These are phyloP conservation scores for Phialophora chinensis DNA, from an alignment of 2,329 filamentous ascomycete genomes.

Conservation along the genomic window DNA sequence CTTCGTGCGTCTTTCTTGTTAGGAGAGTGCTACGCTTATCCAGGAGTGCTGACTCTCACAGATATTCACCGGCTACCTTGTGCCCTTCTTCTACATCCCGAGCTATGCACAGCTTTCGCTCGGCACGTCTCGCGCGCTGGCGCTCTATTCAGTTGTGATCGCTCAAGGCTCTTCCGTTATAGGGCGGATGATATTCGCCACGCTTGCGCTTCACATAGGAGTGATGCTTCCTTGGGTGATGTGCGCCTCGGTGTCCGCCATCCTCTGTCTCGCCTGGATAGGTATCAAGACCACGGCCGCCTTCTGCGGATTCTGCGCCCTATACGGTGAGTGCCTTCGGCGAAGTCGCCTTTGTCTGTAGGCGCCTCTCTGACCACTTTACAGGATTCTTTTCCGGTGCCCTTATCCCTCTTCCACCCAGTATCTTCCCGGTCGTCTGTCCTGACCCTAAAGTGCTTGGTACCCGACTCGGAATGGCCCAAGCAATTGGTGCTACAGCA, in stretches of 20 bases:
- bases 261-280: conserved; percentile 60
- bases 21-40: neutral
- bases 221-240: conserved; percentile 63
- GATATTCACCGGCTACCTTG: conserved; percentile 54
- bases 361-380: neutral
- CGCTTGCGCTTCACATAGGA: conserved; percentile 61
- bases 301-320: conserved; percentile 64
- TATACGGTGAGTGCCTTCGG: conserved; percentile 55
- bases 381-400: conserved; percentile 62
- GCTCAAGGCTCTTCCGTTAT: conserved; percentile 64
- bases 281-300: conserved; percentile 54
- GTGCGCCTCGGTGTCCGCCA: conserved; percentile 46
- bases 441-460: conserved; percentile 54
- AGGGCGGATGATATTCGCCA: conserved; percentile 61
- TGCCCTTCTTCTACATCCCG: conserved; percentile 53
- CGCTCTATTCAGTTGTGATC: conserved; percentile 65
- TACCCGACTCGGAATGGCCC: conserved; percentile 58
- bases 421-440: conserved; percentile 59
- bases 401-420: conserved; percentile 68
- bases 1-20: conserved; percentile 33
- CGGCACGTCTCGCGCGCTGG: conserved; percentile 45
- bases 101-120: conserved; percentile 45
- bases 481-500: conserved; percentile 56
- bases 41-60: conserved; percentile 11
- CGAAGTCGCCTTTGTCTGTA: too few relatives aligned